phyloP scores from a whole-genome alignment of 352 stramenopile genomes.

The Phytophthora quininea region DNA sequence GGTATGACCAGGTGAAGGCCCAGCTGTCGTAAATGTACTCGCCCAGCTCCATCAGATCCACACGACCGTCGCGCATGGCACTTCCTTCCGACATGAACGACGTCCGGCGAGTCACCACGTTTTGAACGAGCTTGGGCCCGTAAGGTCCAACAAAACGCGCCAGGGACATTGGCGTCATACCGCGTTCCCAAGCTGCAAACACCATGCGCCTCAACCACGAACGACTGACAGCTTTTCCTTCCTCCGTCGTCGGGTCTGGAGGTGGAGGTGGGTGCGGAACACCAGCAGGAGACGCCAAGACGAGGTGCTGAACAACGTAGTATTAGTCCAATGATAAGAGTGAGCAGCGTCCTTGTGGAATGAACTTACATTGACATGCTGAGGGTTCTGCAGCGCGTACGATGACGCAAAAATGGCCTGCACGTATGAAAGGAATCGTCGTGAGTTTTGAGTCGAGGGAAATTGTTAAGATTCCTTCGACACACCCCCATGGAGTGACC shows the following conservation, averaged over 20 bases:
- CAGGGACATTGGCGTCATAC: constrained; percentile 80
- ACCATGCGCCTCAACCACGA: constrained; percentile 67
- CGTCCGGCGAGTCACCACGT: constrained; percentile 62
- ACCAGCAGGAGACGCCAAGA: constrained; percentile 78
- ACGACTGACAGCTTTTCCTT: constrained; percentile 39
- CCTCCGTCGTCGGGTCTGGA: constrained; percentile 40
- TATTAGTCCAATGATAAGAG: too few species aligned
- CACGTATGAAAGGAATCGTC: background rate
- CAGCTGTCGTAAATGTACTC: constrained; percentile 90
- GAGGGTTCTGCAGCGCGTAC: constrained; percentile 65
- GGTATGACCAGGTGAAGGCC: too few species aligned
- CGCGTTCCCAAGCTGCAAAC: constrained; percentile 65
- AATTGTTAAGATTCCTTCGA: too few species aligned
- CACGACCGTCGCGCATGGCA: constrained; percentile 66
- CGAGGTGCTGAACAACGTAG: constrained; percentile 60
- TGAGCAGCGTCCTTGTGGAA: too few species aligned
- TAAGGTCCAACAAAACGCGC: constrained; percentile 75
- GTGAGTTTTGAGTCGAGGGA: too few species aligned
- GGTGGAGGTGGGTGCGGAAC: constrained; percentile 57
- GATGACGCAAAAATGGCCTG: constrained; percentile 86
- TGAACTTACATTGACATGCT: constrained; percentile 71
- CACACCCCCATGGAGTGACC: constrained; percentile 84
- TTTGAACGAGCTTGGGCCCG: constrained; percentile 75
- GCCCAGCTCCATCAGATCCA: constrained; percentile 64
- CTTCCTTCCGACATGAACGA: constrained; percentile 80